Conservation (phyloP, 2,329 filamentous ascomycete genomes). For the Rhynchosporium secalis region DNA sequence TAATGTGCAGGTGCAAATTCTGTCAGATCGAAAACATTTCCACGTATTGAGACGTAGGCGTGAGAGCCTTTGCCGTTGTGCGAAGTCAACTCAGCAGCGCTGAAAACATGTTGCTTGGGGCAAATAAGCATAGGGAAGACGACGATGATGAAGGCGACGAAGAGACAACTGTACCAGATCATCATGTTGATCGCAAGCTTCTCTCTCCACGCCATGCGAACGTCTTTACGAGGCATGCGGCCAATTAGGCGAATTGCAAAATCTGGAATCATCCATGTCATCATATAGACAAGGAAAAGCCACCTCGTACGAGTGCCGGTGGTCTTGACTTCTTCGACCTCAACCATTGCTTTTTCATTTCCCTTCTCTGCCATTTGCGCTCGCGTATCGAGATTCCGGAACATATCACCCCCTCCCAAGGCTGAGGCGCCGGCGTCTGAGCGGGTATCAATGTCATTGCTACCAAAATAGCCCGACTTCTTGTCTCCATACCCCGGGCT, state of each 20-base stretch:
- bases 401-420: constrained; percentile 93
- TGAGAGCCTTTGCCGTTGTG: constrained; percentile 69
- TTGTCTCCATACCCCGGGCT: constrained; percentile 69
- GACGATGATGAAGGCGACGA: constrained; percentile 86
- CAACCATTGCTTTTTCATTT: constrained; percentile 84
- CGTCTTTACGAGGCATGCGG: constrained; percentile 87
- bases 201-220: constrained; percentile 91
- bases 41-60: constrained; percentile 77
- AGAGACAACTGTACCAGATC: constrained; percentile 83
- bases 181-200: constrained; percentile 97
- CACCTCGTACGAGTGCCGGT: constrained; percentile 85
- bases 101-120: constrained; percentile 87
- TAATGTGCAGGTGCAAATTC: constrained; percentile 77
- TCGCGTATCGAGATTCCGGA: constrained; percentile 90
- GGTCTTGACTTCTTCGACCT: constrained; percentile 81
- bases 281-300: constrained; percentile 77
- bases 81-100: constrained; percentile 69
- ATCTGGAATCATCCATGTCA: constrained; percentile 89
- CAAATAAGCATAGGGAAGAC: constrained; percentile 86
- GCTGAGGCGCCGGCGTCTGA: constrained; percentile 93
- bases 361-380: constrained; percentile 95
- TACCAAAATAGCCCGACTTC: constrained; percentile 76
- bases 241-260: constrained; percentile 75
- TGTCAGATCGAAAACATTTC: constrained; percentile 82
- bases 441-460: constrained; percentile 70